Base-by-base conservation (phyloP, 1,284 basidiomycete genomes). In the Golubevia pallescens region DNA sequence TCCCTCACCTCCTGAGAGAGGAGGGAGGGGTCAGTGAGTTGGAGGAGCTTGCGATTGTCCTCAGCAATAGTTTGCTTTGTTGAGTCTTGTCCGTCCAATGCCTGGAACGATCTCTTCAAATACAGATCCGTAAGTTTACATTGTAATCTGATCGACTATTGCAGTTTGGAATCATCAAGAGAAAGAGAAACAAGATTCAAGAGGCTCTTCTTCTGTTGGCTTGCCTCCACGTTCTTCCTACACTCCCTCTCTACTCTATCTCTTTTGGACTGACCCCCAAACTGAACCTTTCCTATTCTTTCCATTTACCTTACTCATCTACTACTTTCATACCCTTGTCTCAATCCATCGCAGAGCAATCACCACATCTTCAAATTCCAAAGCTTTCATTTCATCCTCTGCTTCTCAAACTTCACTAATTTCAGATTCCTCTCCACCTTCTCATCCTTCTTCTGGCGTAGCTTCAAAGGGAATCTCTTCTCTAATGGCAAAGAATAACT, bases 41-140 rank as follows among this genome's bases (percentile, higher is more conserved):
- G n/a, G n/a, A n/a, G n/a, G n/a, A n/a, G n/a, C n/a, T n/a, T n/a
- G n/a, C n/a, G n/a, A n/a, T n/a, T n/a, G n/a, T n/a, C n/a, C n/a
- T n/a, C n/a, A n/a, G n/a, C n/a, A n/a, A n/a, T n/a, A n/a, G n/a
- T n/a, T n/a, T n/a, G n/a, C n/a, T n/a, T n/a, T n/a, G n/a, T n/a
- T n/a, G n/a, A n/a, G n/a, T n/a, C n/a, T n/a, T n/a, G n/a, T n/a
- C n/a, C n/a, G n/a, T 38, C 34, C 10, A 5, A 74, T 74, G 72
- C 72, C 74, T 60, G 68, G 67, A 38, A 72, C 73, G 54, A 74
- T 70, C 57, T 64, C 73, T 20, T 65, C 73, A 32, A 74, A 68
- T 61, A 74, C 73, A 3, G 73, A 71, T 61, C 72, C 72, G 8
- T 60, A 62, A 34, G 62, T 74, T n/a, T 69, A n/a, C n/a, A n/a